Percentiles rank a stretch among this genome's conserved stretches.
These are phyloP conservation scores for Amyloporia xantha DNA, from an alignment of 768 basidiomycete species.

Conservation along the genomic window DNA sequence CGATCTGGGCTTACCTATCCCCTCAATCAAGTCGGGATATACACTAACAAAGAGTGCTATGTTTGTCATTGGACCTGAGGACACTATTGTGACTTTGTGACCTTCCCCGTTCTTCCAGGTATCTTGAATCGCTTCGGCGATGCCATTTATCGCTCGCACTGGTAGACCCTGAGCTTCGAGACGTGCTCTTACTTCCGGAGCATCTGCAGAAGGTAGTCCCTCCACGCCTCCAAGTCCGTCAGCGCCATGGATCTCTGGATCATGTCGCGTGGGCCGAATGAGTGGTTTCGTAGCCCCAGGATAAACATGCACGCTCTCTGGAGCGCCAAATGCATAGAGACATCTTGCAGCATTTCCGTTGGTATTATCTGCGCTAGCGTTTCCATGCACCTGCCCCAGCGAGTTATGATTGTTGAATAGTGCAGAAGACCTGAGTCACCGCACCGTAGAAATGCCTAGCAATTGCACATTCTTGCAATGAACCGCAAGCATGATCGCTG, in stretches of 20 bases:
- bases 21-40: slow-evolving; percentile 44
- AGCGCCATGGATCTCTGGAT: slow-evolving; percentile 73
- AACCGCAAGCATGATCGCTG: slow-evolving; percentile 71
- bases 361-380: slow-evolving; percentile 56
- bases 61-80: slow-evolving; percentile 84
- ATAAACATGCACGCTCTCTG: slow-evolving; percentile 50
- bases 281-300: slow-evolving; percentile 69
- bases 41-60: slow-evolving; percentile 37
- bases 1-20: slow-evolving; percentile 27
- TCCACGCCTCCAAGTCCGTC: slow-evolving; percentile 85
- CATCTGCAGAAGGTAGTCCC: slow-evolving; percentile 51
- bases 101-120: slow-evolving; percentile 56
- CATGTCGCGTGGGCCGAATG: slow-evolving; percentile 52
- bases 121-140: slow-evolving; percentile 47
- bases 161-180: slow-evolving; percentile 38
- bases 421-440: neutral
- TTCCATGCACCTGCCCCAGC: slow-evolving; percentile 74
- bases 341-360: slow-evolving; percentile 72
- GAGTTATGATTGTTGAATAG: neutral
- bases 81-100: slow-evolving; percentile 58
- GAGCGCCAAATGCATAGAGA: slow-evolving; percentile 67
- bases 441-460: slow-evolving; percentile 79
- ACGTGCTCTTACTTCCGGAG: slow-evolving; percentile 42
- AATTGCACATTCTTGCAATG: slow-evolving; percentile 60
- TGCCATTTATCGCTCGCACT: slow-evolving; percentile 60